Base-by-base conservation (phyloP, 176 grass and related monocot genomes). In the sorghum (Sorghum bicolor) region DNA sequence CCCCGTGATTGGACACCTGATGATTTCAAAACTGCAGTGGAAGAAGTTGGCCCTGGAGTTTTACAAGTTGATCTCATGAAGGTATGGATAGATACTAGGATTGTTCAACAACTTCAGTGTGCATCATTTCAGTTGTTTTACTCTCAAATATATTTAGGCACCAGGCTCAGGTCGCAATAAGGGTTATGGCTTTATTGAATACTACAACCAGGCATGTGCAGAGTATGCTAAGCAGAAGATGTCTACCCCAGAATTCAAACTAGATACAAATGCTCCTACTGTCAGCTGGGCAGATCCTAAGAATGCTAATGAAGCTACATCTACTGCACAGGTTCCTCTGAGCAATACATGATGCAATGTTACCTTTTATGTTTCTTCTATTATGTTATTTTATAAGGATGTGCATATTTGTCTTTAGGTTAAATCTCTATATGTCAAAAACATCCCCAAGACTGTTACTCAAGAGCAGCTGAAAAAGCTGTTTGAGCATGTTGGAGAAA, bases 341-440 rank as follows among this genome's bases (percentile, higher is more conserved):
- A 89, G 29, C 25, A 80, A 37, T 65, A 47, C 14, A 75, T 85
- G 44, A 20, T 31, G 6, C 62, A 76, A 69, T 31, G 4, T 12
- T 80, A 57, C 6, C 28, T 64, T 76, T 82, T 50, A 47, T 66
- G 30, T 84, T 66, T 63, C 22, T 80, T 81, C 11, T 65, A 25
- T 12, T n/a, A 68, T 38, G n/a, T 43, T 71, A 60, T 83, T 61
- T 33, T 55, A 83, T 78, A 8, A 64, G 34, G 81, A 83, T 84
- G 39, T 78, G 30, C 13, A 62, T 47, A 74, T 36, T n/a, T 39
- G 24, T 73, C 67, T 75, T 73, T 45, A 98, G 93, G 86, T 93
- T 58, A 95, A 93, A 86, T 94, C 93, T 26, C 47, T 98, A 26
- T 98, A 98, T 89, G 93, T 95, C 36, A 98, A 98, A 88, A 95